A percentile compares a stretch with the other conserved stretches of the same genome.
Conservation (phyloP, 768 basidiomycete species). For the Mycena vulgaris region DNA sequence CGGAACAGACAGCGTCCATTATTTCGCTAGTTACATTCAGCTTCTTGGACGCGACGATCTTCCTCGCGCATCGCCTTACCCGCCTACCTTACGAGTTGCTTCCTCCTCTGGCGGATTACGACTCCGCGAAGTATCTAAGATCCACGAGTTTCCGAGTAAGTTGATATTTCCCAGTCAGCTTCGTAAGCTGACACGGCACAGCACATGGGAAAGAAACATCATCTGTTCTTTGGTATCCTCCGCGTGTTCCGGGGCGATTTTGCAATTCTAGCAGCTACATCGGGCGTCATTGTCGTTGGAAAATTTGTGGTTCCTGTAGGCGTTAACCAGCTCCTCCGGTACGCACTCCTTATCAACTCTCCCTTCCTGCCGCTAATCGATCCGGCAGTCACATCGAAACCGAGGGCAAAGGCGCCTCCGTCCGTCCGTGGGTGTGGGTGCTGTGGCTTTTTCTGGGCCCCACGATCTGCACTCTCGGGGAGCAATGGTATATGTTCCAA, state of each 20-base stretch:
- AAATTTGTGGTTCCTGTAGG: conserved; percentile 56
- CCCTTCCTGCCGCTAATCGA: neutral
- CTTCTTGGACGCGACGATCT: conserved; percentile 70
- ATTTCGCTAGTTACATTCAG: conserved; percentile 61
- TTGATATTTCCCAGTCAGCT: neutral
- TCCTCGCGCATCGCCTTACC: conserved; percentile 57
- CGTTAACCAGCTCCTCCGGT: conserved; percentile 58
- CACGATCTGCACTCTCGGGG: conserved; percentile 47
- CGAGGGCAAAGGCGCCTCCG: conserved; percentile 60
- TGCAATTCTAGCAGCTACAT: conserved; percentile 43
- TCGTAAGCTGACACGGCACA: conserved; percentile 21
- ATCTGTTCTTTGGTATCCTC: conserved; percentile 59
- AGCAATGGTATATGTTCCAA: conserved; percentile 69
- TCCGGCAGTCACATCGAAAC: conserved; percentile 70
- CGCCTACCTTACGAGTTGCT: conserved; percentile 67
- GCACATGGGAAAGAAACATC: conserved; percentile 7
- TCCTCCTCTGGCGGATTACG: conserved; percentile 76
- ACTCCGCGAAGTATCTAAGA: conserved; percentile 45
- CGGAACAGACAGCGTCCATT: conserved; percentile 67
- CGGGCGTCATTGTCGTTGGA: conserved; percentile 46
- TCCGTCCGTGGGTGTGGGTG: conserved; percentile 83
- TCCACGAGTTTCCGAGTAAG: conserved; percentile 16
- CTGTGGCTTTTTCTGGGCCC: conserved; percentile 66
- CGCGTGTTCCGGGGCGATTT: conserved; percentile 48
- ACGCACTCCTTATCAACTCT: conserved; percentile 13